These are phyloP conservation scores for Ustilago lituana DNA, from an alignment of 1,284 basidiomycete genomes.

Conservation along the genomic window DNA sequence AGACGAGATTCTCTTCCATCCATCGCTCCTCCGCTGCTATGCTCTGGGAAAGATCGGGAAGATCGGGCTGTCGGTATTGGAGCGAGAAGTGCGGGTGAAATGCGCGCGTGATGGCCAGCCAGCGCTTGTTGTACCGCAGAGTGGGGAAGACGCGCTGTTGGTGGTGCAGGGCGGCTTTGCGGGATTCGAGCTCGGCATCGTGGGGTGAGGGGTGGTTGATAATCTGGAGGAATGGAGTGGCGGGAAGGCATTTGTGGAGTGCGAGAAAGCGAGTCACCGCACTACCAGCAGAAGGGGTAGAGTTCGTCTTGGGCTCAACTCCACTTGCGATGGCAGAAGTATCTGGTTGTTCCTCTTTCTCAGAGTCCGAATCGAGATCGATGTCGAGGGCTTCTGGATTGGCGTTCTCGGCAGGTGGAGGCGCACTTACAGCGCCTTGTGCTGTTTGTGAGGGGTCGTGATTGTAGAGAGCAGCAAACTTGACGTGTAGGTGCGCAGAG, in stretches of 20 bases:
- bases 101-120: slow-evolving; percentile 91
- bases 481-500: slow-evolving; percentile 89
- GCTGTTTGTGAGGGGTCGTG: slow-evolving; percentile 7
- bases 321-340: background rate
- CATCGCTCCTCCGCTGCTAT: slow-evolving; percentile 68
- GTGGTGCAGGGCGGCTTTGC: slow-evolving; percentile 13
- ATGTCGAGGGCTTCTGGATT: slow-evolving; percentile 56
- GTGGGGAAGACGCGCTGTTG: slow-evolving; percentile 54
- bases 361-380: slow-evolving; percentile 39
- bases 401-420: background rate
- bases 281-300: background rate
- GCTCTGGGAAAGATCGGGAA: slow-evolving; percentile 72
- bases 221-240: slow-evolving; percentile 76
- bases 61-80: slow-evolving; percentile 70
- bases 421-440: background rate
- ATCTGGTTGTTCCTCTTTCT: background rate
- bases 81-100: slow-evolving; percentile 81
- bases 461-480: slow-evolving; percentile 67
- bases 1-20: slow-evolving; percentile 75
- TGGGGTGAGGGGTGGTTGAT: slow-evolving; percentile 37
- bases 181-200: slow-evolving; percentile 29
- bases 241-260: slow-evolving; percentile 88
- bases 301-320: background rate
- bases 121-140: slow-evolving; percentile 78
- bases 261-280: slow-evolving; percentile 82